A percentile compares a stretch with the other conserved stretches of the same genome.
phyloP scores from a whole-genome alignment of 768 basidiomycete genomes.

The Termitomyces sp. region DNA sequence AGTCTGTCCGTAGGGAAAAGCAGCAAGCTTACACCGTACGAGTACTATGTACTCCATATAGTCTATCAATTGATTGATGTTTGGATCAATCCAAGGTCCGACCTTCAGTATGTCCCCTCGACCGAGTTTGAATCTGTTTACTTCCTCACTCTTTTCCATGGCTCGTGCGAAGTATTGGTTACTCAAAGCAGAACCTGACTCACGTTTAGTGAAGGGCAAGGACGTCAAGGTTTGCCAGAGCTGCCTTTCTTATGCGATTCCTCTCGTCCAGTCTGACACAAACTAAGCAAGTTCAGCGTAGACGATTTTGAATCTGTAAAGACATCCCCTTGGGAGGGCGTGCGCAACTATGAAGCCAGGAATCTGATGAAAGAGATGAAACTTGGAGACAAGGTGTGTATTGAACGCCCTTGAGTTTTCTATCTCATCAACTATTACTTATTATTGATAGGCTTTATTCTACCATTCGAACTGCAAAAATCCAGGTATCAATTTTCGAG shows the following conservation, averaged over 20 bases:
- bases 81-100: background rate
- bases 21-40: too few species aligned
- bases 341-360: conserved; percentile 76
- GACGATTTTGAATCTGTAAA: conserved; percentile 74
- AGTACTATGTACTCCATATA: too few species aligned
- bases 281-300: conserved; percentile 61
- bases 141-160: background rate
- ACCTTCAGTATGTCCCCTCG: background rate
- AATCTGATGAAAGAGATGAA: conserved; percentile 84
- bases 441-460: conserved; percentile 59
- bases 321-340: conserved; percentile 84
- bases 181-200: conserved; percentile 83
- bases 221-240: conserved; percentile 64
- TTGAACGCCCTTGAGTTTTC: background rate
- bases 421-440: background rate
- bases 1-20: background rate
- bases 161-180: conserved; percentile 50
- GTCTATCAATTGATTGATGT: background rate
- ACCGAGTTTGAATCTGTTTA: background rate
- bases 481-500: conserved; percentile 44
- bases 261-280: background rate
- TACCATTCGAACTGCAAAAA: conserved; percentile 86
- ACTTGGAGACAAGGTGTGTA: conserved; percentile 63
- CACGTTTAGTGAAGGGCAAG: conserved; percentile 79
- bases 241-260: background rate